Conservation (phyloP, 2,329 filamentous ascomycete species). For the Pseudogymnoascus sp. region DNA sequence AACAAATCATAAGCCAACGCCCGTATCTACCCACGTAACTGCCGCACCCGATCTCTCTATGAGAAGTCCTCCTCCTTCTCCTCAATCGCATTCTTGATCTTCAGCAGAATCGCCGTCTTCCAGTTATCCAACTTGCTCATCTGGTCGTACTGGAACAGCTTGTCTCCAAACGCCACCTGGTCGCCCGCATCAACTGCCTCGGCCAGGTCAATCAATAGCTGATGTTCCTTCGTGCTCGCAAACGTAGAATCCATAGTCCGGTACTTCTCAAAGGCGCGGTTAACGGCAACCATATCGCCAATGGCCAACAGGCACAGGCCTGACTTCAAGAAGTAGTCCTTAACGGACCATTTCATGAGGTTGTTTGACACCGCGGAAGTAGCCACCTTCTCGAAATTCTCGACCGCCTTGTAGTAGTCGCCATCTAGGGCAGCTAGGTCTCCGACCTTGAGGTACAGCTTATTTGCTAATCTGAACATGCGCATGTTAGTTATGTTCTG, state of each 20-base stretch:
- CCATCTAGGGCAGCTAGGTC: slow-evolving; percentile 74
- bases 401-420: slow-evolving; percentile 78
- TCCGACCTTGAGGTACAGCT: slow-evolving; percentile 85
- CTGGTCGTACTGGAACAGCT: slow-evolving; percentile 83
- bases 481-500: slow-evolving; percentile 2
- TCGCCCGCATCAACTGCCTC: slow-evolving; percentile 70
- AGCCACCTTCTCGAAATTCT: slow-evolving; percentile 77
- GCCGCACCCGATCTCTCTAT: slow-evolving; percentile 32
- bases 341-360: slow-evolving; percentile 87
- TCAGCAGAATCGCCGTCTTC: slow-evolving; percentile 81
- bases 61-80: slow-evolving; percentile 61
- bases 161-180: slow-evolving; percentile 75
- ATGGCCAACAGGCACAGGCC: slow-evolving; percentile 78
- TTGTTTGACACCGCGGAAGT: slow-evolving; percentile 75
- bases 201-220: slow-evolving; percentile 69
- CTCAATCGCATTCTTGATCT: slow-evolving; percentile 78
- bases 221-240: slow-evolving; percentile 66
- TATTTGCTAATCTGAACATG: slow-evolving; percentile 67
- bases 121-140: slow-evolving; percentile 92
- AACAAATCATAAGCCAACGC: slow-evolving; percentile 4
- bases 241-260: slow-evolving; percentile 73
- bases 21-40: not conserved
- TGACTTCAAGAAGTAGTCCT: slow-evolving; percentile 91
- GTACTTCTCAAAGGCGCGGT: slow-evolving; percentile 75
- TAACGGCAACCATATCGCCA: slow-evolving; percentile 67